A percentile compares a stretch with the other conserved stretches of the same genome.
Conservation (phyloP, 257 asterid genomes). For the Gynochthodes officinalis region DNA sequence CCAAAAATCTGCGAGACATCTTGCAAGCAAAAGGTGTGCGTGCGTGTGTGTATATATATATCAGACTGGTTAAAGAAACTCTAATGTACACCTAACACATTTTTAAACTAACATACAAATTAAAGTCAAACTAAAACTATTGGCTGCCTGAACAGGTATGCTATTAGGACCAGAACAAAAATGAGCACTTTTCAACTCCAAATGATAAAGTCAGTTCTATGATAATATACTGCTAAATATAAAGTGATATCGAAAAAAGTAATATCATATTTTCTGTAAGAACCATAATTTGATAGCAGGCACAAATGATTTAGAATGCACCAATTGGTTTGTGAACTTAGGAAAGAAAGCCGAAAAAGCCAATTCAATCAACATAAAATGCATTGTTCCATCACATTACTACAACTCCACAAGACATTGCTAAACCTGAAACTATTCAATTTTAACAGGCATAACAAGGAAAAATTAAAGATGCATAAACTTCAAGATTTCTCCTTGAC, state of each 20-base stretch:
- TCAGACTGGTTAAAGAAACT: neutral
- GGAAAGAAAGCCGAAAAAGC: neutral
- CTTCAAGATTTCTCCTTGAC: conserved; percentile 4
- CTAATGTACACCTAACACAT: neutral
- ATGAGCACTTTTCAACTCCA: neutral
- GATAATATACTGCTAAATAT: neutral
- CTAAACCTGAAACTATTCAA: neutral
- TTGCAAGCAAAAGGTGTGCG: neutral
- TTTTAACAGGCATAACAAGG: neutral
- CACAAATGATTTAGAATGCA: neutral
- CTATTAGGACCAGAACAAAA: neutral
- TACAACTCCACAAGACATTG: neutral
- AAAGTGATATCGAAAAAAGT: neutral
- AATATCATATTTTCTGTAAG: neutral
- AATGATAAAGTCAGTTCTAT: neutral
- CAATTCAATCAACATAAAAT: neutral
- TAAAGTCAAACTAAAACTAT: neutral
- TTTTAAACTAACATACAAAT: neutral
- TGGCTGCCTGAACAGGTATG: neutral
- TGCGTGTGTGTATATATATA: neutral
- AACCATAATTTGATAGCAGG: neutral
- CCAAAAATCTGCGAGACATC: too few relatives aligned
- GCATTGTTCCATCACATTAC: neutral
- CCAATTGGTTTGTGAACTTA: neutral
- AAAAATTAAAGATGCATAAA: neutral